Conservation (phyloP, 202 grass and related monocot species). For the Zizania palustris region DNA sequence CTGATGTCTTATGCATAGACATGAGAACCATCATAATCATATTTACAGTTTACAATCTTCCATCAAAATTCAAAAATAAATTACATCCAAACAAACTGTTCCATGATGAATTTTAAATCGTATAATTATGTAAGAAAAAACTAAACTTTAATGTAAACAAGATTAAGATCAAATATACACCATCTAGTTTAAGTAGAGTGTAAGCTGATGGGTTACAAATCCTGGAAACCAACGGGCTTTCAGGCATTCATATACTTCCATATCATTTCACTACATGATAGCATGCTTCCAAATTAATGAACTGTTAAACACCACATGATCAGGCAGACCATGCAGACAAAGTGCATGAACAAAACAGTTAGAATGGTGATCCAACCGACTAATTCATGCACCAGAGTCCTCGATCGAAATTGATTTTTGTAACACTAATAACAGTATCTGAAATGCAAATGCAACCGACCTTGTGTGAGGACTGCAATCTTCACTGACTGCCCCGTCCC, state of each 20-base stretch:
- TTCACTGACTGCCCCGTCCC: constrained; percentile 87
- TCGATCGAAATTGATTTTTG: constrained; percentile 16
- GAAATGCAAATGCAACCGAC: constrained; percentile 30
- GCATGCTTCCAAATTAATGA: not conserved
- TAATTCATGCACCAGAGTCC: not conserved
- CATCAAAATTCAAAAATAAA: not conserved
- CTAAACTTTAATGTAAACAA: not conserved
- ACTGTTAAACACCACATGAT: not conserved
- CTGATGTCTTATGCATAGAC: not conserved
- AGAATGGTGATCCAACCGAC: constrained; percentile 2
- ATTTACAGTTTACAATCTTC: not conserved
- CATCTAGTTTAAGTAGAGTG: not conserved
- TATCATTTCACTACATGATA: not conserved
- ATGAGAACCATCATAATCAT: constrained; percentile 16
- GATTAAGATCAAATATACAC: not conserved
- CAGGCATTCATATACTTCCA: not conserved
- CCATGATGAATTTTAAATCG: not conserved
- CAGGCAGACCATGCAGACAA: constrained; percentile 16
- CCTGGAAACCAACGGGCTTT: not conserved
- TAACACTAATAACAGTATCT: not conserved
- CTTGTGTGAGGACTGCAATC: constrained; percentile 94
- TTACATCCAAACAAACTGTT: not conserved
- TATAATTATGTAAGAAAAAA: not conserved
- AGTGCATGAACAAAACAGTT: not conserved
- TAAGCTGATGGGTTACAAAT: not conserved